phyloP scores from a whole-genome alignment of 257 asterid genomes.

The Oldenlandia corymbosa region DNA sequence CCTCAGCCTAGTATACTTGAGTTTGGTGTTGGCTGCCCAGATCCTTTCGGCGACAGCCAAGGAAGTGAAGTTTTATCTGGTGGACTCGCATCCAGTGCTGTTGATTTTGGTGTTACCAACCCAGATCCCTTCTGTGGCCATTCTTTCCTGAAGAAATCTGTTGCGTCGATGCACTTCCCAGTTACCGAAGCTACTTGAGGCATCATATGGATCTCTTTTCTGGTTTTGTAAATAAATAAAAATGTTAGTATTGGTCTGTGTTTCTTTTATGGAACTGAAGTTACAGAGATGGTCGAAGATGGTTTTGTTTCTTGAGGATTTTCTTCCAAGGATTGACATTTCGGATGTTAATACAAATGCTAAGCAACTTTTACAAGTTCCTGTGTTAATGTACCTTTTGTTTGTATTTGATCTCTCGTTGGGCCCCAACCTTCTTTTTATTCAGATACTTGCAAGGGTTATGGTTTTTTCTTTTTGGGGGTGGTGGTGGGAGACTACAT shows the following conservation, averaged over 20 bases:
- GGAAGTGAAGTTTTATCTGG: not conserved
- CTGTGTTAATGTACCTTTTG: no score
- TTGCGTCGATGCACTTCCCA: slow-evolving; percentile 29
- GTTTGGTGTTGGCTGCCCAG: not conserved
- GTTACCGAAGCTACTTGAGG: slow-evolving; percentile 40
- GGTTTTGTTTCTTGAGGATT: not conserved
- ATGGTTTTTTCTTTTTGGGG: no score
- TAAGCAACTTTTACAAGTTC: not conserved
- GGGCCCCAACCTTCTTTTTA: no score
- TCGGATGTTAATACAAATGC: not conserved
- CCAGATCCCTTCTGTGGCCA: slow-evolving; percentile 24
- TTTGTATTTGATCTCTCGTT: no score
- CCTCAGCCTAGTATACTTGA: slow-evolving; percentile 18
- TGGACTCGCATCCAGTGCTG: not conserved
- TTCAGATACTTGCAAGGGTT: no score
- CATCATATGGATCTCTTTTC: not conserved
- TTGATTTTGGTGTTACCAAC: not conserved
- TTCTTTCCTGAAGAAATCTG: slow-evolving; percentile 34
- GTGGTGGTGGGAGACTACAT: no score
- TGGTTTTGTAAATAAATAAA: slow-evolving; percentile 29
- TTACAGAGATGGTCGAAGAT: not conserved
- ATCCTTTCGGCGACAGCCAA: no score
- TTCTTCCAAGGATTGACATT: not conserved
- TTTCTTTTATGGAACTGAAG: slow-evolving; percentile 7
- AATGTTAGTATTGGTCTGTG: slow-evolving; percentile 2